Conservation (phyloP, 2,329 filamentous ascomycete species). For the Aspergillus sojae region DNA sequence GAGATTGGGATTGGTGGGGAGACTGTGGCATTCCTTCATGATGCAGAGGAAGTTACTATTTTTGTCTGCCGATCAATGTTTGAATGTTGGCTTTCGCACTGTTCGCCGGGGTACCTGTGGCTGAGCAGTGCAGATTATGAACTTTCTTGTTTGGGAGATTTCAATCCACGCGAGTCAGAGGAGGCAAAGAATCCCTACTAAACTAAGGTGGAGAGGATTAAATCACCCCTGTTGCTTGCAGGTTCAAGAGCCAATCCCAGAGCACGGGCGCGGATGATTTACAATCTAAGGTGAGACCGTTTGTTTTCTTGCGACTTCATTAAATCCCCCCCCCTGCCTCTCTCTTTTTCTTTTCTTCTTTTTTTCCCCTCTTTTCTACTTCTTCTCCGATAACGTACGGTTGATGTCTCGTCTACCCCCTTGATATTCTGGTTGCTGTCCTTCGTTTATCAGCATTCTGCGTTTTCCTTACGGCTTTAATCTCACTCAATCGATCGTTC, state of each 20-base stretch:
- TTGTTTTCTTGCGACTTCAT: not conserved
- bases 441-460: constrained; percentile 2
- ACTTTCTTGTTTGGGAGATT: no score
- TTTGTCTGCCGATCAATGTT: not conserved
- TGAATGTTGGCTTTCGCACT: not conserved
- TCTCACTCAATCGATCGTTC: not conserved
- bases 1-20: not conserved
- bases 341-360: not conserved
- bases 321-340: not conserved
- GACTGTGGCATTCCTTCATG: not conserved
- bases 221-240: not conserved
- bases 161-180: no score
- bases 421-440: constrained; percentile 1
- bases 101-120: not conserved
- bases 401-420: not conserved
- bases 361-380: not conserved
- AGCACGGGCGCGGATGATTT: not conserved
- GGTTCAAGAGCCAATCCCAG: not conserved
- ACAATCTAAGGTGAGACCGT: constrained; percentile 1
- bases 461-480: not conserved
- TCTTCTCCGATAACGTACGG: not conserved
- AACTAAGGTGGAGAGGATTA: no score
- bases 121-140: not conserved
- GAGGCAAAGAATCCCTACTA: no score
- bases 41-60: not conserved